Conservation (phyloP, 768 basidiomycete genomes). For the Termitomyces sp. region DNA sequence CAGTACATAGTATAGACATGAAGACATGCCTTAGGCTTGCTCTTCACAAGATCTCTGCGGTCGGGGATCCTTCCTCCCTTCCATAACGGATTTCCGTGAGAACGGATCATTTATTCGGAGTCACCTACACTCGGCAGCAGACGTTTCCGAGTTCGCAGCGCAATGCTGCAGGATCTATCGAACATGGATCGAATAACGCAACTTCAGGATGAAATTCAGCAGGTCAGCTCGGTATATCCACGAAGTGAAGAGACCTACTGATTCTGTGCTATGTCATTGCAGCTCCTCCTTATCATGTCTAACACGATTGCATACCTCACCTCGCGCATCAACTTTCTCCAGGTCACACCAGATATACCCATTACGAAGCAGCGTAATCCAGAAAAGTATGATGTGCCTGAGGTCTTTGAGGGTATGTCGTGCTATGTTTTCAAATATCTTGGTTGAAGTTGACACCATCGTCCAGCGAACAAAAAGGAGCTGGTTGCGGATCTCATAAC, state of each 20-base stretch:
- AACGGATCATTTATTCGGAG: background rate
- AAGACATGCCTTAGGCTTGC: conserved; percentile 58
- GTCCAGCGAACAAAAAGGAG: conserved; percentile 76
- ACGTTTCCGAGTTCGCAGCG: conserved; percentile 44
- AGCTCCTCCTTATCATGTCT: conserved; percentile 90
- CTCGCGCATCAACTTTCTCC: conserved; percentile 68
- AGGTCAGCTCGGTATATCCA: conserved; percentile 35
- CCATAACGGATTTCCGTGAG: too few species aligned
- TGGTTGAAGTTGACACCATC: background rate
- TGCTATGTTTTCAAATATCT: background rate
- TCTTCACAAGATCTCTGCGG: conserved; percentile 73
- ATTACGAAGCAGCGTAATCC: conserved; percentile 75
- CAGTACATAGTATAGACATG: background rate
- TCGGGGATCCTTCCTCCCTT: conserved; percentile 89
- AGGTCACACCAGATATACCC: conserved; percentile 78
- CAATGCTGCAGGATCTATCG: conserved; percentile 88
- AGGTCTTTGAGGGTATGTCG: conserved; percentile 67
- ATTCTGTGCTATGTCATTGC: background rate
- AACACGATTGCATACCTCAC: conserved; percentile 79
- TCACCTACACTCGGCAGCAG: background rate
- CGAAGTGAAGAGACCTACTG: background rate
- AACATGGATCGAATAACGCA: conserved; percentile 97
- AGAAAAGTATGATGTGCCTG: conserved; percentile 68
- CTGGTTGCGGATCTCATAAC: conserved; percentile 78
- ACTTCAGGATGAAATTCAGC: conserved; percentile 91